Evolutionary conservation across 2,329 filamentous ascomycete genomes (phyloP).

Genomic region (Penicillium nordicum): DNA sequence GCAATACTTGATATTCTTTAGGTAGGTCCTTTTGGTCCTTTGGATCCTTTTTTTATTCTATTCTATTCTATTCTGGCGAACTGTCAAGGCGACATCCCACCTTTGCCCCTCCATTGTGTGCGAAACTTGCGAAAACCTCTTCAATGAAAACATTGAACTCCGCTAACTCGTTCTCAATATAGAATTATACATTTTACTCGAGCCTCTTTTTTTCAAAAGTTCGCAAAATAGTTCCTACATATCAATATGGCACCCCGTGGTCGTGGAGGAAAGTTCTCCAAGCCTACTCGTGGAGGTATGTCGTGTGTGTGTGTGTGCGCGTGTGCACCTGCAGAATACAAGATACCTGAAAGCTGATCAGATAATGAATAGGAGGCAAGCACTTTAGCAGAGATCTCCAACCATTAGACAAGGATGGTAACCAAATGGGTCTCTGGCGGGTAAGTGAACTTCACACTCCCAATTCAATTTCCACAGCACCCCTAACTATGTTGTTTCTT

Average conservation of each 20-base stretch:
- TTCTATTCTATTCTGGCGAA: background rate
- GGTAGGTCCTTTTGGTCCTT: background rate
- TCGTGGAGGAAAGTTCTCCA: constrained; percentile 90
- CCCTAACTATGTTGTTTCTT: background rate
- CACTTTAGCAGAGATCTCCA: constrained; percentile 90
- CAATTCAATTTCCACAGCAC: constrained; percentile 2
- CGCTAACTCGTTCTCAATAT: background rate
- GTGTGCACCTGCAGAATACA: background rate
- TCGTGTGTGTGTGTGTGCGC: constrained; percentile 24
- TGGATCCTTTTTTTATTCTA: too few species aligned
- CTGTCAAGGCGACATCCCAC: constrained; percentile 8
- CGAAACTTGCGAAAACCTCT: background rate
- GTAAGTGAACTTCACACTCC: constrained; percentile 44
- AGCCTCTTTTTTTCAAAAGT: background rate
- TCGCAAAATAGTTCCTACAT: background rate
- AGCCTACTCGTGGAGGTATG: constrained; percentile 84
- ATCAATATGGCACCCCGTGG: constrained; percentile 55
- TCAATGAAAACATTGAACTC: background rate
- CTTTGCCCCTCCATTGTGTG: constrained; percentile 19
- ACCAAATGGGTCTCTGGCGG: constrained; percentile 84
- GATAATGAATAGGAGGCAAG: constrained; percentile 68
- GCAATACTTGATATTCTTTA: background rate
- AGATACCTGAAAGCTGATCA: constrained; percentile 4
- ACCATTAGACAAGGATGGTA: constrained; percentile 84
- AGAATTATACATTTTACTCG: background rate